Conservation (phyloP, 768 basidiomycete species). For the Lyophyllum shimeji region DNA sequence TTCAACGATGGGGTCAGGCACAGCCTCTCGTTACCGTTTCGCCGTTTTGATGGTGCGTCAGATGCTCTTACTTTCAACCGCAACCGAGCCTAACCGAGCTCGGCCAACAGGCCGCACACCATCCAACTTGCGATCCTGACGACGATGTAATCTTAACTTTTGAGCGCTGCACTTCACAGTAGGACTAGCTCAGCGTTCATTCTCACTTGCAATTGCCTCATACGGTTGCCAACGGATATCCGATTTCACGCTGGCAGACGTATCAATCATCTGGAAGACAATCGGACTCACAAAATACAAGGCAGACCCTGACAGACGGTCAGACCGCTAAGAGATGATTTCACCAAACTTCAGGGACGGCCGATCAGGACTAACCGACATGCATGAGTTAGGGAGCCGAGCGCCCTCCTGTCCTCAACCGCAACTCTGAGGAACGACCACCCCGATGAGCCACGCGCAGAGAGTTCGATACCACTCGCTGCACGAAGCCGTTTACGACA, state of each 20-base stretch:
- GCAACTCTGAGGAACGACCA: background rate
- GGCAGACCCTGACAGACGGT: background rate
- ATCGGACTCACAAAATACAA: background rate
- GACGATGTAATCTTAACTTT: too few species aligned
- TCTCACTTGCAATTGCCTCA: background rate
- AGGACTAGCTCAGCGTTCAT: too few species aligned
- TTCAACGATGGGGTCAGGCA: background rate
- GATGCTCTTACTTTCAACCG: too few species aligned
- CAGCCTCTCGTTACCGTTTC: background rate
- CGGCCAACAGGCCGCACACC: too few species aligned
- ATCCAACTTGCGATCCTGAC: too few species aligned
- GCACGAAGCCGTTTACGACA: conserved; percentile 9
- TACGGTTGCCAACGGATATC: background rate
- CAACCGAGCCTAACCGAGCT: background rate
- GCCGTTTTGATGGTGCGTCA: background rate
- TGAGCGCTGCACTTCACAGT: too few species aligned
- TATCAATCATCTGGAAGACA: background rate
- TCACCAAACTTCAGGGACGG: background rate
- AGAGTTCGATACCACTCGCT: conserved; percentile 11
- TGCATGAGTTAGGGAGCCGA: background rate
- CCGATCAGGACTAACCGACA: background rate
- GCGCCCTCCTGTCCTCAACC: background rate
- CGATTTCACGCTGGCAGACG: background rate
- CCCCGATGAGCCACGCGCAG: conserved; percentile 2
- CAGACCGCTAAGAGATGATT: too few species aligned